Evolutionary conservation across 2,329 filamentous ascomycete genomes (phyloP).

Genomic region (Didymella exigua): DNA sequence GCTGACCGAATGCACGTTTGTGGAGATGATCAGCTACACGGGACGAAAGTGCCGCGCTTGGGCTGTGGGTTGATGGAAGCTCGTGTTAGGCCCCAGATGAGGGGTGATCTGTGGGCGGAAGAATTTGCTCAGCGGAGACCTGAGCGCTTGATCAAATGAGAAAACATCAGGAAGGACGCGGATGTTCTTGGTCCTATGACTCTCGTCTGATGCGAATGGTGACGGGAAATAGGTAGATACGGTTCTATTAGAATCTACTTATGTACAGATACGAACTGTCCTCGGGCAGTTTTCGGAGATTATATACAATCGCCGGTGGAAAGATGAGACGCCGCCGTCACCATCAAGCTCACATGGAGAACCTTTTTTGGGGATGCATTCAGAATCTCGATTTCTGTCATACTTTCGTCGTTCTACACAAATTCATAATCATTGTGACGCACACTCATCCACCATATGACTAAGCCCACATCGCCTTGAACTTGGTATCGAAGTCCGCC

Average conservation of each 20-base stretch:
- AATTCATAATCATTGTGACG: neutral
- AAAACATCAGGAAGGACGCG: neutral
- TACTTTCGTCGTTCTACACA: neutral
- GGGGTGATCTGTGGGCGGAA: conserved; percentile 4
- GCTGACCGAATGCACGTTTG: neutral
- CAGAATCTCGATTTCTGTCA: neutral
- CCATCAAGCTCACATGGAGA: neutral
- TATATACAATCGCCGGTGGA: neutral
- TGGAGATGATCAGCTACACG: conserved; percentile 13
- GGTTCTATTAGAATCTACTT: too few relatives aligned
- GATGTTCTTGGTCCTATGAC: neutral
- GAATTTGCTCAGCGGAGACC: neutral
- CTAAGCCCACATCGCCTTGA: conserved; percentile 65
- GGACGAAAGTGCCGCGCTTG: conserved; percentile 5
- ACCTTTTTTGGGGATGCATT: neutral
- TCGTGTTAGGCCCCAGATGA: conserved; percentile 21
- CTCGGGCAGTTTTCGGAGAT: neutral
- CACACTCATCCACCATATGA: neutral
- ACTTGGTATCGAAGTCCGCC: conserved; percentile 68
- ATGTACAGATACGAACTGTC: too few relatives aligned
- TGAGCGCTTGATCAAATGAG: neutral
- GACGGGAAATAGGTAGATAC: neutral
- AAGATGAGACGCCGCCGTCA: neutral
- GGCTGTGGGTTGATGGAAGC: conserved; percentile 14
- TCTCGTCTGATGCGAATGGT: neutral